These are phyloP conservation scores for Monosporascus ibericus DNA, from an alignment of 2,329 filamentous ascomycete genomes.

Conservation along the genomic window DNA sequence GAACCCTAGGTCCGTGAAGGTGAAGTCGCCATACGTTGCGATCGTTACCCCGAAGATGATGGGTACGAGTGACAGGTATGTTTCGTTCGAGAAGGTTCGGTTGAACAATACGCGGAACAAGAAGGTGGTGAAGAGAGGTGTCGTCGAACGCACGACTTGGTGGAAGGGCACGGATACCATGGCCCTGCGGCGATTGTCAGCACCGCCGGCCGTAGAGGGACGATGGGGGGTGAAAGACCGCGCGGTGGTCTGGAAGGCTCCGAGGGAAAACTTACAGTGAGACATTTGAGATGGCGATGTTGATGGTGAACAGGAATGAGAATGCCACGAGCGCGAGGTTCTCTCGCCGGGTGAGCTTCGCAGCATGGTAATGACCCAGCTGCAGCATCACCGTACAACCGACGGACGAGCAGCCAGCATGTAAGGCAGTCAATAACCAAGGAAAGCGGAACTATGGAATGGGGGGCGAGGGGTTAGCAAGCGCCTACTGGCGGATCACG, in stretches of 20 bases:
- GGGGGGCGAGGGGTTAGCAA: constrained; percentile 2
- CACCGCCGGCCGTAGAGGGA: not conserved
- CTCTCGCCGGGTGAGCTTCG: constrained; percentile 45
- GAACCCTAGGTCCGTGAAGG: constrained; percentile 53
- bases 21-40: constrained; percentile 57
- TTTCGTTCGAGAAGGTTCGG: constrained; percentile 48
- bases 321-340: constrained; percentile 51
- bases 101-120: constrained; percentile 53
- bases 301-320: constrained; percentile 55
- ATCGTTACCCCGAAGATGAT: constrained; percentile 54
- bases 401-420: constrained; percentile 50
- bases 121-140: constrained; percentile 55
- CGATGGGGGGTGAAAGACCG: not conserved
- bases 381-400: constrained; percentile 49
- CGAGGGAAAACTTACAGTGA: constrained; percentile 38
- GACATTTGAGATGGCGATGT: constrained; percentile 59
- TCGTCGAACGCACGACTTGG: constrained; percentile 57
- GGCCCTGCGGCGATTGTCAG: constrained; percentile 18
- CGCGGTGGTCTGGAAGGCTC: not conserved
- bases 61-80: constrained; percentile 56
- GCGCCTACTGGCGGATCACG: not conserved
- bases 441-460: constrained; percentile 47
- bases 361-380: constrained; percentile 45
- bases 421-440: constrained; percentile 54
- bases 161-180: constrained; percentile 62